phyloP scores from a whole-genome alignment of 768 basidiomycete species.

The Neoboletus brunneissimus region DNA sequence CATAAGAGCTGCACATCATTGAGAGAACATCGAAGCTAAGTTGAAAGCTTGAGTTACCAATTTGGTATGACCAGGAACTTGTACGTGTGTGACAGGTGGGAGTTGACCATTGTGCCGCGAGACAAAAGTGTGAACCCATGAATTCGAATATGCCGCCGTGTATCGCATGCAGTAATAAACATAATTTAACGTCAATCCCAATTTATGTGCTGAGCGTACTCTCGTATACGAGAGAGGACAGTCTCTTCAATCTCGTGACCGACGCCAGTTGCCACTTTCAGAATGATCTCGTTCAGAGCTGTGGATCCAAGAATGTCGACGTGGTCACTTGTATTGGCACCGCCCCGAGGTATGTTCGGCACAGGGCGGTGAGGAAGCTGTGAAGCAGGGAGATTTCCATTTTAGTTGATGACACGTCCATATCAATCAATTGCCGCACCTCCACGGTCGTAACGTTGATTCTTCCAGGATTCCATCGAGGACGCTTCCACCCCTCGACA shows the following conservation, averaged over 20 bases:
- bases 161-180: conserved; percentile 3
- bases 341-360: conserved; percentile 74
- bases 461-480: conserved; percentile 88
- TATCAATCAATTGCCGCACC: conserved; percentile 41
- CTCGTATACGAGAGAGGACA: conserved; percentile 74
- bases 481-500: conserved; percentile 88
- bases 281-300: conserved; percentile 82
- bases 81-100: background rate
- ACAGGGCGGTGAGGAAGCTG: conserved; percentile 81
- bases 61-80: background rate
- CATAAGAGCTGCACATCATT: background rate
- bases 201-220: conserved; percentile 67
- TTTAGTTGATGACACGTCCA: conserved; percentile 1
- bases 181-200: conserved; percentile 59
- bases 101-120: background rate
- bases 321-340: conserved; percentile 89
- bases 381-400: conserved; percentile 9
- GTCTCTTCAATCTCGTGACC: conserved; percentile 68
- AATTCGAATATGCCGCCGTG: conserved; percentile 1
- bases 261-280: conserved; percentile 84
- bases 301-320: conserved; percentile 82
- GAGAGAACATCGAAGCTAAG: conserved; percentile 5
- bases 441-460: conserved; percentile 86
- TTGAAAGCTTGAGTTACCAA: background rate
- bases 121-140: background rate